phyloP scores from a whole-genome alignment of 1,284 basidiomycete species.

The Trichosporon ovoides region DNA sequence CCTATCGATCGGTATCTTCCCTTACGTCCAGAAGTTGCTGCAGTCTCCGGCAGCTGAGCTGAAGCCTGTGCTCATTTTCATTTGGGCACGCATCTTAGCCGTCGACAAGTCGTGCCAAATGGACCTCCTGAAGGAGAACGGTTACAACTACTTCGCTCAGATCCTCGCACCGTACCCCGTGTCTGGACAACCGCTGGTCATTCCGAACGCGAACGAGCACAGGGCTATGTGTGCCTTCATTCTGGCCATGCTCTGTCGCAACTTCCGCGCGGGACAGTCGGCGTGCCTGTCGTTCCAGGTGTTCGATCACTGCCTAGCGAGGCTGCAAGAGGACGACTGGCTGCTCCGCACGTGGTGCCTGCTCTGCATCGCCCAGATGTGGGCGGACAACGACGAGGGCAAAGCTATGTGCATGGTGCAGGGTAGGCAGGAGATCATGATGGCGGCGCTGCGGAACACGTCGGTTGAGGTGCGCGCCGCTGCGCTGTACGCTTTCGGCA shows the following conservation, averaged over 20 bases:
- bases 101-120: slow-evolving; percentile 90
- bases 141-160: slow-evolving; percentile 83
- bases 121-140: slow-evolving; percentile 79
- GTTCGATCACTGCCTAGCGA: slow-evolving; percentile 81
- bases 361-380: slow-evolving; percentile 89
- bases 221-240: slow-evolving; percentile 99
- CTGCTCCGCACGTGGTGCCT: slow-evolving; percentile 90
- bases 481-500: slow-evolving; percentile 85
- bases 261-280: slow-evolving; percentile 77
- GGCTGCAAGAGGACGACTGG: slow-evolving; percentile 80
- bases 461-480: slow-evolving; percentile 90
- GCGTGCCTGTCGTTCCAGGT: slow-evolving; percentile 81
- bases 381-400: slow-evolving; percentile 86
- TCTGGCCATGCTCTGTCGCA: slow-evolving; percentile 83
- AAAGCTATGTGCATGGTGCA: slow-evolving; percentile 78
- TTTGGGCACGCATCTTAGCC: slow-evolving; percentile 95
- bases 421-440: slow-evolving; percentile 73
- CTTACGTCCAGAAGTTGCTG: slow-evolving; percentile 92
- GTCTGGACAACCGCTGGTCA: slow-evolving; percentile 49
- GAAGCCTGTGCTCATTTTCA: slow-evolving; percentile 96
- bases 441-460: slow-evolving; percentile 75
- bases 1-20: slow-evolving; percentile 95
- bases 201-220: slow-evolving; percentile 92
- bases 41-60: slow-evolving; percentile 92
- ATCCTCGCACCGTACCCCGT: slow-evolving; percentile 56